Conservation (phyloP, 805 yeast genomes). For the Saturnispora sanitii region DNA sequence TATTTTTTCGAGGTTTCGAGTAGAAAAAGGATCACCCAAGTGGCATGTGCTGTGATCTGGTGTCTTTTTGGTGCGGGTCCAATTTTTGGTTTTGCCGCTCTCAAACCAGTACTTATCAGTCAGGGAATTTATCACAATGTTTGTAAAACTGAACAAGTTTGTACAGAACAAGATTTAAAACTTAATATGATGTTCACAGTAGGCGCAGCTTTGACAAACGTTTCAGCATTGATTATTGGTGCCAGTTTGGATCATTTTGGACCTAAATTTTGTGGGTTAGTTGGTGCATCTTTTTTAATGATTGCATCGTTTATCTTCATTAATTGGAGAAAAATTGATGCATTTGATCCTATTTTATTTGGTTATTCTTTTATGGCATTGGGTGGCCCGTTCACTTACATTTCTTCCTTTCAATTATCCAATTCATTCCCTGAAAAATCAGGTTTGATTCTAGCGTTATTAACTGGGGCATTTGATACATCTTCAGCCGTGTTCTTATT, state of each 20-base stretch:
- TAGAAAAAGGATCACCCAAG: conserved; percentile 31
- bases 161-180: conserved; percentile 44
- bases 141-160: conserved; percentile 28
- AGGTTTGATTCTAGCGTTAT: conserved; percentile 42
- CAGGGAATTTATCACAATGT: conserved; percentile 37
- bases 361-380: conserved; percentile 46
- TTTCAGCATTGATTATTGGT: conserved; percentile 44
- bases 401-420: conserved; percentile 47
- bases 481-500: conserved; percentile 45
- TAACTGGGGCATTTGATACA: conserved; percentile 53
- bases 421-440: conserved; percentile 46
- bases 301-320: conserved; percentile 39
- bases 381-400: conserved; percentile 50
- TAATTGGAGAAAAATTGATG: conserved; percentile 24
- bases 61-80: conserved; percentile 49
- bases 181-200: conserved; percentile 50
- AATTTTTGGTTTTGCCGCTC: conserved; percentile 50
- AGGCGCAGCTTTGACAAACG: conserved; percentile 47
- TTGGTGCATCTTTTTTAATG: conserved; percentile 39
- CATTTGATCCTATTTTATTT: conserved; percentile 40
- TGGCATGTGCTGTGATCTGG: conserved; percentile 43
- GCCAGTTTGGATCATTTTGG: conserved; percentile 40
- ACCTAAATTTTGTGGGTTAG: conserved; percentile 43
- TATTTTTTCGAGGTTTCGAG: conserved; percentile 25
- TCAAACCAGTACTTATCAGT: conserved; percentile 41